Evolutionary conservation across 2,329 filamentous ascomycete species (phyloP), one percentile per base, ranked within the genome.

Genomic region (Apiospora malaysiana): DNA sequence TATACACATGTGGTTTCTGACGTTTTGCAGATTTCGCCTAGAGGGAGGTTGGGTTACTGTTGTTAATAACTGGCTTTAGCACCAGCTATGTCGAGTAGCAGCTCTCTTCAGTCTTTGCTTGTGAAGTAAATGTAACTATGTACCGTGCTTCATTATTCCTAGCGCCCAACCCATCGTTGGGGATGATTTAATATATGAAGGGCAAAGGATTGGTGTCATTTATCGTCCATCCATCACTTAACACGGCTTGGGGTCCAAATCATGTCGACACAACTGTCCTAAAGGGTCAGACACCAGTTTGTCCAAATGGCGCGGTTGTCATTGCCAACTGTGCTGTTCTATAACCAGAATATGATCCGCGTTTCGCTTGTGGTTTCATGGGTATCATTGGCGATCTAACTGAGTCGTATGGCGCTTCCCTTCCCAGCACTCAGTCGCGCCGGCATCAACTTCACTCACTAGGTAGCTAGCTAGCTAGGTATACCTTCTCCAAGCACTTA

Each of bases 341-440:
- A 59, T 37, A 59, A 25, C 27, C 25, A 59, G 51, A 27, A 40
- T 27, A n/a, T n/a, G 14, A n/a, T 59, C 51, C 25, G 51, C 51
- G 32, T 37, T 59, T 32, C 51, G 51, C 51, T 27, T 59, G 51
- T 37, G 27, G 27, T 59, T 59, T 59, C 51, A 59, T 59, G 51
- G 51, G 51, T 59, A 59, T 59, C 51, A 59, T 59, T 59, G 51
- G 51, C 37, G 27, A 59, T 37, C 51, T n/a, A 18, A 37, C 51
- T 18, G 7, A 5, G 9, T 21, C 27, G 51, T 59, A 8, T 3
- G 32, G 51, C n/a, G 51, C 51, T 37, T 59, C 27, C 23, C 56
- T 63, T 63, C 16, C 27, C n/a, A 56, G 56, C 32, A 40, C 51
- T 40, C 27, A 12, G 27, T 40, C 32, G 21, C 5, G 40, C 56